Evolutionary conservation across 31 red algal species (phyloP).

Genomic region (Asparagopsis taxiformis): DNA sequence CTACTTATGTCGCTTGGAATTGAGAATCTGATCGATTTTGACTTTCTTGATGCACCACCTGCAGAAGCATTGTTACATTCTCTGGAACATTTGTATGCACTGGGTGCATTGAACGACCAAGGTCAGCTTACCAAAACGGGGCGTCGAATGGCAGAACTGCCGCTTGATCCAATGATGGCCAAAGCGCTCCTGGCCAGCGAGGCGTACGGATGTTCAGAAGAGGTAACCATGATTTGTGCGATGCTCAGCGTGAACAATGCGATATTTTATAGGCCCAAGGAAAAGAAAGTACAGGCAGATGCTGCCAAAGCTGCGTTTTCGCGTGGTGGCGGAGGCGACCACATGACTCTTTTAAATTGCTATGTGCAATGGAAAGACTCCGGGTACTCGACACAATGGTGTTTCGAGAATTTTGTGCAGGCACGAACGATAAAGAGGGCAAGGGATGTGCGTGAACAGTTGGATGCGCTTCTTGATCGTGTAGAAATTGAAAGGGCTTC

Average conservation of each 20-base stretch:
- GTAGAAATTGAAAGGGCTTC: constrained; percentile 68
- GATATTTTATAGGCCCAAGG: constrained; percentile 85
- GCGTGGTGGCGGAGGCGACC: constrained; percentile 85
- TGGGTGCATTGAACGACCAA: constrained; percentile 81
- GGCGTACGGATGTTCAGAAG: constrained; percentile 77
- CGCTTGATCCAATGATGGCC: constrained; percentile 89
- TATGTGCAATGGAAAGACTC: constrained; percentile 85
- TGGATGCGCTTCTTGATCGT: constrained; percentile 78
- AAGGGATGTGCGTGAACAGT: constrained; percentile 82
- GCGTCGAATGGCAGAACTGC: constrained; percentile 93
- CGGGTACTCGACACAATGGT: constrained; percentile 85
- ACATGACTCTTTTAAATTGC: constrained; percentile 74
- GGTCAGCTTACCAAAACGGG: constrained; percentile 89
- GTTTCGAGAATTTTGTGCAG: constrained; percentile 94
- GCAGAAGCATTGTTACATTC: constrained; percentile 83
- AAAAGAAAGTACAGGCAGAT: constrained; percentile 85
- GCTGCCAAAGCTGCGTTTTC: constrained; percentile 79
- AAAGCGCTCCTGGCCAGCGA: constrained; percentile 87
- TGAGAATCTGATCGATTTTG: constrained; percentile 95
- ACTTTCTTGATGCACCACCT: constrained; percentile 95
- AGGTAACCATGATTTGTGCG: constrained; percentile 83
- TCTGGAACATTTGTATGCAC: constrained; percentile 90
- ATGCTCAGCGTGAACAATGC: constrained; percentile 92
- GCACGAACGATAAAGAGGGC: constrained; percentile 74
- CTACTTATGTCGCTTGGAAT: constrained; percentile 88